Conservation (phyloP, 2,329 filamentous ascomycete genomes). For the Scytalidium sp. region DNA sequence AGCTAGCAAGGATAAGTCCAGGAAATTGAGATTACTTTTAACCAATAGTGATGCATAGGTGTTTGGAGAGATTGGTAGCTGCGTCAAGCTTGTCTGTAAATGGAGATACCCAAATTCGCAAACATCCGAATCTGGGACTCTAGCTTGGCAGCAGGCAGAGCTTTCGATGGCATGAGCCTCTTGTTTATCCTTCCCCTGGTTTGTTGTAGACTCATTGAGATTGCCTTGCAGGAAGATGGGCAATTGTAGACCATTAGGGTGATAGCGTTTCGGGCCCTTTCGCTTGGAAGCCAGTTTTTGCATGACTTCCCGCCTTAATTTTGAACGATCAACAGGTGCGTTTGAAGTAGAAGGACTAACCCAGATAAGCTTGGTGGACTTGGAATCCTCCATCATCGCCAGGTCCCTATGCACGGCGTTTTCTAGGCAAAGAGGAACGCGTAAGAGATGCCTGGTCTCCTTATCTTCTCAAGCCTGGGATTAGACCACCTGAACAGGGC, state of each 20-base stretch:
- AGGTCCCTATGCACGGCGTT: no score
- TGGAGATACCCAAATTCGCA: neutral
- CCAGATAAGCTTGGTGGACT: neutral
- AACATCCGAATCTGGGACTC: neutral
- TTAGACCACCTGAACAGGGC: no score
- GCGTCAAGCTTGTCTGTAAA: neutral
- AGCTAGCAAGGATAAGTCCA: neutral
- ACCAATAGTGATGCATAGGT: neutral
- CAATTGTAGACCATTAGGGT: neutral
- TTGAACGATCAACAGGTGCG: neutral
- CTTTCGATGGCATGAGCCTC: neutral
- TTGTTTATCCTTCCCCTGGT: neutral
- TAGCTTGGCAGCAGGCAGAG: neutral
- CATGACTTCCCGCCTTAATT: neutral
- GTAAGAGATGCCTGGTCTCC: no score
- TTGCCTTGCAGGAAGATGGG: neutral
- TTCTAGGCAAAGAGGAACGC: no score
- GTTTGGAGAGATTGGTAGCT: neutral
- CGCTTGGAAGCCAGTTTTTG: neutral
- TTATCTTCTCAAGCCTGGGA: no score
- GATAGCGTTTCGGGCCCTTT: neutral
- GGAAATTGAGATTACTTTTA: neutral
- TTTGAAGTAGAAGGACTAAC: neutral
- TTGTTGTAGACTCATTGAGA: neutral
- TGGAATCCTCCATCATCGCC: no score